These are phyloP conservation scores for Onygena corvina DNA, from an alignment of 2,329 filamentous ascomycete genomes.

Conservation along the genomic window DNA sequence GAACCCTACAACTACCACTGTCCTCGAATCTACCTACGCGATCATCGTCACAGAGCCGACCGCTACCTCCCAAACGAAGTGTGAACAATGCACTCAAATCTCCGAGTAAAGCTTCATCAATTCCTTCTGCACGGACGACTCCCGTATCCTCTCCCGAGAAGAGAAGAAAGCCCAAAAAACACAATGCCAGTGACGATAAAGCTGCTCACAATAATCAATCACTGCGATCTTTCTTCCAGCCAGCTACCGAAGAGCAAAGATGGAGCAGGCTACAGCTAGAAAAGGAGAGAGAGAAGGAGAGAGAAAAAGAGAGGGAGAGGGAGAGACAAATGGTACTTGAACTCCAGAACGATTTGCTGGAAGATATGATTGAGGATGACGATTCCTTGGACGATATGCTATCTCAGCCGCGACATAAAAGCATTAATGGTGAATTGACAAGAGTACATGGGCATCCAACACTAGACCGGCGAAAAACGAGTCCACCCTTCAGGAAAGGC, in stretches of 20 bases:
- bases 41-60: background rate
- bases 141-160: conserved; percentile 27
- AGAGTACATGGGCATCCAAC: background rate
- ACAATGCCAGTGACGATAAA: conserved; percentile 14
- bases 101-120: background rate
- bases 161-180: conserved; percentile 8
- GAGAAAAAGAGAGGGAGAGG: conserved; percentile 15
- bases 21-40: background rate
- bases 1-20: background rate
- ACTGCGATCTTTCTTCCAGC: conserved; percentile 32
- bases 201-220: conserved; percentile 23
- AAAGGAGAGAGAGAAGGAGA: conserved; percentile 12
- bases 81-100: background rate
- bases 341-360: conserved; percentile 29
- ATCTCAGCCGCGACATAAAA: background rate
- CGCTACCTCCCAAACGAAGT: background rate
- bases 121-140: conserved; percentile 11
- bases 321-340: conserved; percentile 19
- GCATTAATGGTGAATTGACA: background rate
- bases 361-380: conserved; percentile 22
- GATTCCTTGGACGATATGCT: conserved; percentile 6
- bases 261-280: conserved; percentile 19
- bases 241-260: conserved; percentile 30
- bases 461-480: conserved; percentile 11
- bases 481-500: conserved; percentile 10